Evolutionary conservation across 2,329 filamentous ascomycete species (phyloP).

Genomic region (Neonectria sp.): DNA sequence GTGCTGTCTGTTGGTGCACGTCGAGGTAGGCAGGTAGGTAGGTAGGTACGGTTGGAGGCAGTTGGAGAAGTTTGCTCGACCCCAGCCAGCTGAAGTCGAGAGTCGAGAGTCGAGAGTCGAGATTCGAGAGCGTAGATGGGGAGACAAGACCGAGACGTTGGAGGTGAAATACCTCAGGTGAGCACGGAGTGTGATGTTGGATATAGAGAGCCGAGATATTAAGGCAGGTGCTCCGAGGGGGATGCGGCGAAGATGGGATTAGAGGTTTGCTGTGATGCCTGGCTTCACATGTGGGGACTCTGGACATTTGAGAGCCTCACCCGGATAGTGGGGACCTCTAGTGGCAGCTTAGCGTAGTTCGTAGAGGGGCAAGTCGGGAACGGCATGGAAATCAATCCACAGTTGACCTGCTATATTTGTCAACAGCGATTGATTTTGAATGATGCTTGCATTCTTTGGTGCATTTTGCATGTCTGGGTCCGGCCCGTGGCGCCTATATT

Average conservation of each 20-base stretch:
- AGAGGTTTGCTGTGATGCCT: slow-evolving; percentile 21
- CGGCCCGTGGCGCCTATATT: no score
- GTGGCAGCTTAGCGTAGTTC: slow-evolving; percentile 9
- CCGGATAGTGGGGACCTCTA: slow-evolving; percentile 21
- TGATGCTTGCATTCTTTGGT: not conserved
- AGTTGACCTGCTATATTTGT: not conserved
- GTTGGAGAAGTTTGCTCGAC: slow-evolving; percentile 3
- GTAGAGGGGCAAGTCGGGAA: not conserved
- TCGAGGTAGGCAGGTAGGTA: not conserved
- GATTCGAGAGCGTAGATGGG: not conserved
- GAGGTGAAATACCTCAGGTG: no score
- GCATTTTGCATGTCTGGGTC: not conserved
- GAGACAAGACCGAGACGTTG: not conserved
- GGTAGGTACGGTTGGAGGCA: not conserved
- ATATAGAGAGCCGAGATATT: not conserved
- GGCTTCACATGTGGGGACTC: slow-evolving; percentile 13
- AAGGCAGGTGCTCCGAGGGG: not conserved
- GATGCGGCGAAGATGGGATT: slow-evolving; percentile 10
- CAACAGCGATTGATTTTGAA: not conserved
- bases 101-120: not conserved
- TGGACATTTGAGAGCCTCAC: slow-evolving; percentile 20
- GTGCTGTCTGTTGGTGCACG: not conserved
- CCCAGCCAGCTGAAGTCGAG: not conserved
- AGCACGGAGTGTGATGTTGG: not conserved
- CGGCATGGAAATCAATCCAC: slow-evolving; percentile 8